Conservation (phyloP, 2,329 filamentous ascomycete genomes). For the Botrytis galanthina region DNA sequence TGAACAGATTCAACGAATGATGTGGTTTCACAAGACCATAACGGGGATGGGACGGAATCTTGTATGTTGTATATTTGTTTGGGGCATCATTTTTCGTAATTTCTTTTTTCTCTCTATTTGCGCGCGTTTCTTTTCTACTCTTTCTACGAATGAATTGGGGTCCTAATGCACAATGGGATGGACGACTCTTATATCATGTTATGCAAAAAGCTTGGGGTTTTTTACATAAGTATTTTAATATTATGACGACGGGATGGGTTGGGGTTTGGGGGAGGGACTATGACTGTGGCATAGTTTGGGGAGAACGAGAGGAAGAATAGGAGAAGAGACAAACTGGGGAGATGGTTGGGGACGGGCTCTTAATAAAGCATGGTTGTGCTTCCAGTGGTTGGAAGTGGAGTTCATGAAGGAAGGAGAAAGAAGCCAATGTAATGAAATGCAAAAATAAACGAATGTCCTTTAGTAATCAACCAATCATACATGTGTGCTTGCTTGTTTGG, state of each 20-base stretch:
- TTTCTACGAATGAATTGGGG: conserved; percentile 7
- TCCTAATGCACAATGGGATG: conserved; percentile 14
- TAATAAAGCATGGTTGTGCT: conserved; percentile 6
- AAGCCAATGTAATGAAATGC: neutral
- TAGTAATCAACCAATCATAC: neutral
- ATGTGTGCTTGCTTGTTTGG: neutral
- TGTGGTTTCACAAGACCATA: neutral
- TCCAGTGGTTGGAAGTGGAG: neutral
- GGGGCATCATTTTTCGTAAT: conserved; percentile 5
- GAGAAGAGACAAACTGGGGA: neutral
- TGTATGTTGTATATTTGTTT: conserved; percentile 20
- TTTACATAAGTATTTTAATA: conserved; percentile 13
- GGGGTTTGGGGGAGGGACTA: neutral
- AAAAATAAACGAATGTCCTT: neutral
- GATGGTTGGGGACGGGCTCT: neutral
- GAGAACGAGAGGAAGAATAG: neutral
- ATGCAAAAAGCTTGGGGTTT: conserved; percentile 11
- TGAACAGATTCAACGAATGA: conserved; percentile 4
- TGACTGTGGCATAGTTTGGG: neutral
- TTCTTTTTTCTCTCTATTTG: neutral
- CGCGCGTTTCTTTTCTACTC: neutral
- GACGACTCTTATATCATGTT: conserved; percentile 4
- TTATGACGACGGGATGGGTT: neutral
- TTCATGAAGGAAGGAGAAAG: neutral
- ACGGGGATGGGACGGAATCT: neutral